These are phyloP conservation scores for Lactuca sativa DNA, from an alignment of 129 eudicot species.

Conservation along the genomic window DNA sequence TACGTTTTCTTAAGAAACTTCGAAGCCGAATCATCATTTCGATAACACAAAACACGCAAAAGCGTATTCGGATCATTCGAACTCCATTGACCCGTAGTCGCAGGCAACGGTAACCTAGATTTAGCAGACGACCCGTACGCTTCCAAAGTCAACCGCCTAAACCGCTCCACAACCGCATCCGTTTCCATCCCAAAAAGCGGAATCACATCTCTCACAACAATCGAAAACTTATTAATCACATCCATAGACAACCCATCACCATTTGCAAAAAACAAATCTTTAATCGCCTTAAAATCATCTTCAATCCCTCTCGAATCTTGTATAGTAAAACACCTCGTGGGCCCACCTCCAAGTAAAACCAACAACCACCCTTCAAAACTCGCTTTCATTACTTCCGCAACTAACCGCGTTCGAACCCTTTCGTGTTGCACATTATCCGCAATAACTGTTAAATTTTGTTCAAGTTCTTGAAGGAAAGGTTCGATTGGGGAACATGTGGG, in stretches of 20 bases:
- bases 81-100: slow-evolving; percentile 92
- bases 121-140: slow-evolving; percentile 84
- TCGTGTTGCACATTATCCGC: slow-evolving; percentile 70
- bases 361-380: slow-evolving; percentile 83
- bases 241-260: too few species aligned
- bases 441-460: slow-evolving; percentile 57
- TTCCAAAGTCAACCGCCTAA: slow-evolving; percentile 72
- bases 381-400: slow-evolving; percentile 93
- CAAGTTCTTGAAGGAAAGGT: slow-evolving; percentile 76
- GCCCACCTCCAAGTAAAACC: slow-evolving; percentile 93
- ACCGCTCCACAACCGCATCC: slow-evolving; percentile 71
- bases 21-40: slow-evolving; percentile 88
- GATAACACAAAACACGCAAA: slow-evolving; percentile 82
- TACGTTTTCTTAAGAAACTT: slow-evolving; percentile 91
- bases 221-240: too few species aligned
- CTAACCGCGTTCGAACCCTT: slow-evolving; percentile 74
- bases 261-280: too few species aligned
- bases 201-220: neutral
- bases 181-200: slow-evolving; percentile 74
- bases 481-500: slow-evolving; percentile 75
- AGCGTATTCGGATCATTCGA: slow-evolving; percentile 86
- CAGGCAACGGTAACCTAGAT: slow-evolving; percentile 83
- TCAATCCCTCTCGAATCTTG: too few species aligned
- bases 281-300: too few species aligned
- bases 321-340: too few species aligned